Base-by-base conservation (phyloP, 805 yeast genomes). In the Cyberlindnera maclurae region DNA sequence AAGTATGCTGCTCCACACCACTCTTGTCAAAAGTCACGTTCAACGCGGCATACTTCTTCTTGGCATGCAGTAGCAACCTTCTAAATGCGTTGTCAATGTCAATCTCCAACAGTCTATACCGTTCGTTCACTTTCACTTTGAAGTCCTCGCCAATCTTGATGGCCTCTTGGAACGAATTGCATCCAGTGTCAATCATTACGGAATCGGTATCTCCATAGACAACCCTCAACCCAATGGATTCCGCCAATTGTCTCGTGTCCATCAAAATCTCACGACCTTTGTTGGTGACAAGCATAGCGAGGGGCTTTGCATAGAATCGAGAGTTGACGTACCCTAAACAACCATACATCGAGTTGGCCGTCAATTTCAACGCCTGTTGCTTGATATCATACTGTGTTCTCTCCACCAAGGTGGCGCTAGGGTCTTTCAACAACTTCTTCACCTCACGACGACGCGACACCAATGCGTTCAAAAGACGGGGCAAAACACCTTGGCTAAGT, bases 311-410 rank as follows among this genome's bases (percentile, higher is more conserved):
- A 55, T 89, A 90, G 60, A 93, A 93, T 54, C 98, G 74, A 16
- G 97, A 87, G 52, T 82, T 75, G 6, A 82, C 83, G 59, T 80
- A 89, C 50, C 98, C 98, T 52, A 93, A 72, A 73, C 97, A 93
- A 57, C 98, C 98, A 64, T 93, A 93, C 97, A 93, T 90, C n/a
- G 98, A 93, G 63, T 93, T 93, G 22, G 98, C 98, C 3, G 98
- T 94, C 57, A 93, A 70, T 59, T 93, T 93, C 58, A 93, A 73
- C 0, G 98, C 97, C 59, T 83, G 94, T 62, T 93, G 98, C 55
- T 89, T 86, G 55, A 89, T 88, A 59, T 93, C 97, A 68, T 82
- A 87, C 55, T 90, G 96, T 0, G 85, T 82, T 40, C 63, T 75
- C 56, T 85, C 88, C 38, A 68, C 63, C 0, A 77, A 67, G 0